These are phyloP conservation scores for Delphinella strobiligena DNA, from an alignment of 2,329 filamentous ascomycete species.

Conservation along the genomic window DNA sequence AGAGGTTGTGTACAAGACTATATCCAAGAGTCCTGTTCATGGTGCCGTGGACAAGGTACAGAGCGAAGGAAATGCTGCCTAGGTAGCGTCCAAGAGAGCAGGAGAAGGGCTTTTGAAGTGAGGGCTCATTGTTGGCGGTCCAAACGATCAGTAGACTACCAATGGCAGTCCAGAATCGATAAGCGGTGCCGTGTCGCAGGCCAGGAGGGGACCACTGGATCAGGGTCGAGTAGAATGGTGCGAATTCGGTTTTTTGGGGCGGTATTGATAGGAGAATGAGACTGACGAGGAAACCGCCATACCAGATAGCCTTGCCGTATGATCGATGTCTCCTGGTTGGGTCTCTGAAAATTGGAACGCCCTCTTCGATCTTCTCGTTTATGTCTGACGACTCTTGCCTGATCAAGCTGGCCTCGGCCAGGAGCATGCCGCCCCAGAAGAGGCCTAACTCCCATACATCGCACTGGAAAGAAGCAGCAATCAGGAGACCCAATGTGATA, in stretches of 20 bases:
- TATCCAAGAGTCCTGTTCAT: slow-evolving; percentile 43
- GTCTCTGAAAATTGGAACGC: background rate
- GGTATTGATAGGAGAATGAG: slow-evolving; percentile 43
- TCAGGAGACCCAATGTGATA: slow-evolving; percentile 28
- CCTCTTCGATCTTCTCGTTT: background rate
- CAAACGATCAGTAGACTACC: slow-evolving; percentile 40
- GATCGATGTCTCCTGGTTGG: background rate
- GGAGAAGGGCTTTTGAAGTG: slow-evolving; percentile 39
- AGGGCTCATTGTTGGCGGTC: slow-evolving; percentile 33
- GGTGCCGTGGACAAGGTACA: slow-evolving; percentile 50
- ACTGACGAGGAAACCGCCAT: slow-evolving; percentile 32
- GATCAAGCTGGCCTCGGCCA: slow-evolving; percentile 44
- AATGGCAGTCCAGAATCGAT: slow-evolving; percentile 44
- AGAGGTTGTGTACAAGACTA: slow-evolving; percentile 36
- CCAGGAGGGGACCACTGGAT: slow-evolving; percentile 32
- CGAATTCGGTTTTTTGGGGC: slow-evolving; percentile 28
- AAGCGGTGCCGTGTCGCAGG: slow-evolving; percentile 36
- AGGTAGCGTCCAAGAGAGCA: slow-evolving; percentile 40
- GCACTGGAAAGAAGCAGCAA: slow-evolving; percentile 35
- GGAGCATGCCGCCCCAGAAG: slow-evolving; percentile 42
- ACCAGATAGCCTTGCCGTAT: slow-evolving; percentile 19
- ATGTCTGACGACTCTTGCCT: slow-evolving; percentile 3
- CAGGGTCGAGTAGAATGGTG: slow-evolving; percentile 42
- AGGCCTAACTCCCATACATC: slow-evolving; percentile 45
- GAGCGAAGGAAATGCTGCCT: slow-evolving; percentile 46